These are phyloP conservation scores for Potentilla sterilis DNA, from an alignment of 306 rosid species.

Conservation along the genomic window DNA sequence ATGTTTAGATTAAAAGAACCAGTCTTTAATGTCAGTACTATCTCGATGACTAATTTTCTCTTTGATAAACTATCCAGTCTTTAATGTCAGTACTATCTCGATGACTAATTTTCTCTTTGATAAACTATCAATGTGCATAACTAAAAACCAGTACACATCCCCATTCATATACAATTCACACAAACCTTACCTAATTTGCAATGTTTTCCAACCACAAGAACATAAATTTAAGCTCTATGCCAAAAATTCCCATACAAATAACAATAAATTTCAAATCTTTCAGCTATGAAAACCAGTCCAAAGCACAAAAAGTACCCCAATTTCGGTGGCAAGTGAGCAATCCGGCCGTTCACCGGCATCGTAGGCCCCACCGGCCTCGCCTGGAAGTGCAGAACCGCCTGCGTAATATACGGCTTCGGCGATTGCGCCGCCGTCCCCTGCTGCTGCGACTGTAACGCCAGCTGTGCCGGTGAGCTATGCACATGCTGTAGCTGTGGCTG, in stretches of 20 bases:
- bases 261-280: conserved; percentile 8
- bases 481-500: conserved; percentile 22
- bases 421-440: not conserved
- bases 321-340: conserved; percentile 40
- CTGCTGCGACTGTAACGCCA: conserved; percentile 4
- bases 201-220: conserved; percentile 10
- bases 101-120: not conserved
- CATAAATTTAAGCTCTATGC: conserved; percentile 3
- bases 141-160: not conserved
- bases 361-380: conserved; percentile 26
- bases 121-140: not conserved
- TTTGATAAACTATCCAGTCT: not conserved
- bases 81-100: not conserved
- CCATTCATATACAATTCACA: conserved; percentile 10
- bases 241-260: not conserved
- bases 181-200: conserved; percentile 9
- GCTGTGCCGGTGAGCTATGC: conserved; percentile 7
- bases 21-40: not conserved
- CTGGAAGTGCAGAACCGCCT: conserved; percentile 4
- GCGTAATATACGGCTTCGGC: not conserved
- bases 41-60: not conserved
- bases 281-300: not conserved
- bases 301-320: conserved; percentile 36
- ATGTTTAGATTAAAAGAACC: not conserved
- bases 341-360: conserved; percentile 29